A percentile compares a stretch with the other conserved stretches of the same genome.
phyloP scores from a whole-genome alignment of 164 flowering plant genomes.

The Tetrastigma voinierianum region DNA sequence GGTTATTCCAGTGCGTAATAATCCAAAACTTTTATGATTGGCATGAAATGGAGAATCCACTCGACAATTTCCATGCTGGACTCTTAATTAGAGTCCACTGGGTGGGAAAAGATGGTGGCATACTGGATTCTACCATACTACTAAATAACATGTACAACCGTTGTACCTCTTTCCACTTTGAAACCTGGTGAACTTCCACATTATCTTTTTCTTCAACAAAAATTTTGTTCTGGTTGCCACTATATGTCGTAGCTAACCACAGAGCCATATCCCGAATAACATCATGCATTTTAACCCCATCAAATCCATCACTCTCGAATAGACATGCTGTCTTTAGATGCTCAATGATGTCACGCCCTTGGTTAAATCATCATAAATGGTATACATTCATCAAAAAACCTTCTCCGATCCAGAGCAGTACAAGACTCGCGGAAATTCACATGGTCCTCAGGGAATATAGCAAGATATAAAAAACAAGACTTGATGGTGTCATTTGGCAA shows the following conservation, averaged over 20 bases:
- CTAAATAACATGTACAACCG: background rate
- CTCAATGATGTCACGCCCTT: slow-evolving; percentile 5
- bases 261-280: slow-evolving; percentile 22
- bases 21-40: background rate
- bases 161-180: background rate
- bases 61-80: background rate
- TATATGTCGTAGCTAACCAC: slow-evolving; percentile 8
- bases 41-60: background rate
- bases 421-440: background rate
- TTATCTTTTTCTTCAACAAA: background rate
- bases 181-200: too few species aligned
- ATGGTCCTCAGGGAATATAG: slow-evolving; percentile 9
- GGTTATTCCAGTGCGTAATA: background rate
- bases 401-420: slow-evolving; percentile 9
- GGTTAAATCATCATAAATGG: background rate
- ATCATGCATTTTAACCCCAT: slow-evolving; percentile 11
- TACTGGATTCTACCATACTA: background rate
- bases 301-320: background rate
- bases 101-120: background rate
- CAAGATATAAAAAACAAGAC: slow-evolving; percentile 14
- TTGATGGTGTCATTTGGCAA: background rate
- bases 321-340: slow-evolving; percentile 4
- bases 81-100: slow-evolving; percentile 1
- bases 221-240: background rate
- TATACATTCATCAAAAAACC: slow-evolving; percentile 2